Evolutionary conservation across 805 yeast species (phyloP).

Genomic region (Torulaspora indica): DNA sequence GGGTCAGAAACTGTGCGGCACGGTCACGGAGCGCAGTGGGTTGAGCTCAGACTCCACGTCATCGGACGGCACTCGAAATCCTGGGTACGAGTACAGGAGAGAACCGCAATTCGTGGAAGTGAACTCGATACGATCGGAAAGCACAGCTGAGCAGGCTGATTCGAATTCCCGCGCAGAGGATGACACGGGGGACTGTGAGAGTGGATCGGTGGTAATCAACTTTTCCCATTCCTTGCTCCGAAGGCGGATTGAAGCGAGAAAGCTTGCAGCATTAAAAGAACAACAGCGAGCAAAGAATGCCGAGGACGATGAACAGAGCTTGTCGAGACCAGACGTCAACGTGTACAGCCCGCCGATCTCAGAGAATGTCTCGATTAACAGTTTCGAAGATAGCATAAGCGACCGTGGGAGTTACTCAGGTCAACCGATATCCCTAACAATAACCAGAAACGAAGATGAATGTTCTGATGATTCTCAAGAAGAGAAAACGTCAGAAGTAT

Average conservation of each 20-base stretch:
- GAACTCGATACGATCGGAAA: constrained; percentile 9
- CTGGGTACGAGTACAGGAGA: neutral
- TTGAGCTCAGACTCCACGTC: neutral
- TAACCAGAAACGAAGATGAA: constrained; percentile 15
- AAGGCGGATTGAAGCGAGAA: constrained; percentile 5
- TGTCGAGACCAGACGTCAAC: neutral
- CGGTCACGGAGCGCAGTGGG: constrained; percentile 7
- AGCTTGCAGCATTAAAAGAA: neutral
- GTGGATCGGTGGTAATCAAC: constrained; percentile 25
- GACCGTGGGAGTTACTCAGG: constrained; percentile 16
- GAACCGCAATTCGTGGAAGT: constrained; percentile 8
- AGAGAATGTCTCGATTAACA: constrained; percentile 26
- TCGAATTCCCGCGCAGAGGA: neutral
- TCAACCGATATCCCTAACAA: constrained; percentile 18
- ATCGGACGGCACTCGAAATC: neutral
- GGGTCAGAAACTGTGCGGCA: constrained; percentile 1
- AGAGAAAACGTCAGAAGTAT: constrained; percentile 13
- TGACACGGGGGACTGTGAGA: constrained; percentile 15
- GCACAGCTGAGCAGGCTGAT: constrained; percentile 3
- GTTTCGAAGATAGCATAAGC: constrained; percentile 15
- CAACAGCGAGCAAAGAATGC: neutral
- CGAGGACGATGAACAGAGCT: too few species aligned
- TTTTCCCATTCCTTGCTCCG: constrained; percentile 15
- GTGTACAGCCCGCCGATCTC: constrained; percentile 20
- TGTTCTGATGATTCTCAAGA: constrained; percentile 6